These are phyloP conservation scores for Ramaria sp. DNA, from an alignment of 768 basidiomycete genomes.

Conservation along the genomic window DNA sequence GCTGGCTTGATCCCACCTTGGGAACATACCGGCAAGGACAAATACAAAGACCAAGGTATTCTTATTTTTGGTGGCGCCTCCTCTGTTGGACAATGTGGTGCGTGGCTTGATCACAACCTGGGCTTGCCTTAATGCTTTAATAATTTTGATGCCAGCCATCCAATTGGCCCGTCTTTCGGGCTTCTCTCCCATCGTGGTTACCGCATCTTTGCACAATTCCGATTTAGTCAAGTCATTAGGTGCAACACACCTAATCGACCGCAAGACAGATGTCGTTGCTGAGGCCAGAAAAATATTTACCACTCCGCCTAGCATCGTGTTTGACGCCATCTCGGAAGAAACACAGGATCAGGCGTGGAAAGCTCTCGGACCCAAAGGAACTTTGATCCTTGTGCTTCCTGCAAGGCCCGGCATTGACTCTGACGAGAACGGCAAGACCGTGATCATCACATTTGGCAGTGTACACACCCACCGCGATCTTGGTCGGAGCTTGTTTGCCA, in stretches of 20 bases:
- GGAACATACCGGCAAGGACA: slow-evolving; percentile 24
- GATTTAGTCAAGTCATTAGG: no score
- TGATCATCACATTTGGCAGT: neutral
- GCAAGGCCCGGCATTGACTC: neutral
- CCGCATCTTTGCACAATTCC: neutral
- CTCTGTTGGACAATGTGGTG: slow-evolving; percentile 42
- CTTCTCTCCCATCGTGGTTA: neutral
- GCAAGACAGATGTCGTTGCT: no score
- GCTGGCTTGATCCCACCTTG: slow-evolving; percentile 28
- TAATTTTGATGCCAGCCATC: neutral
- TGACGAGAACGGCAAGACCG: slow-evolving; percentile 10
- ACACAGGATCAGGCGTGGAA: no score
- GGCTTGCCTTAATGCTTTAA: slow-evolving; percentile 14
- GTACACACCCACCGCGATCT: neutral
- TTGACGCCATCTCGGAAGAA: no score
- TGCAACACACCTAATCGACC: no score
- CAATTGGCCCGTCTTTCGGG: neutral
- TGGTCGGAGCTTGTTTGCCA: slow-evolving; percentile 13
- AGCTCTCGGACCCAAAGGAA: no score
- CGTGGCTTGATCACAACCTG: slow-evolving; percentile 24
- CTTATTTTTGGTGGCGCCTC: no score
- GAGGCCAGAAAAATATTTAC: neutral
- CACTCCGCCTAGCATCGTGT: neutral
- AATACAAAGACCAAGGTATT: slow-evolving; percentile 34
- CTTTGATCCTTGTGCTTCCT: neutral